Conservation (phyloP, 2,329 filamentous ascomycete species). For the Ramichloridium luteum region DNA sequence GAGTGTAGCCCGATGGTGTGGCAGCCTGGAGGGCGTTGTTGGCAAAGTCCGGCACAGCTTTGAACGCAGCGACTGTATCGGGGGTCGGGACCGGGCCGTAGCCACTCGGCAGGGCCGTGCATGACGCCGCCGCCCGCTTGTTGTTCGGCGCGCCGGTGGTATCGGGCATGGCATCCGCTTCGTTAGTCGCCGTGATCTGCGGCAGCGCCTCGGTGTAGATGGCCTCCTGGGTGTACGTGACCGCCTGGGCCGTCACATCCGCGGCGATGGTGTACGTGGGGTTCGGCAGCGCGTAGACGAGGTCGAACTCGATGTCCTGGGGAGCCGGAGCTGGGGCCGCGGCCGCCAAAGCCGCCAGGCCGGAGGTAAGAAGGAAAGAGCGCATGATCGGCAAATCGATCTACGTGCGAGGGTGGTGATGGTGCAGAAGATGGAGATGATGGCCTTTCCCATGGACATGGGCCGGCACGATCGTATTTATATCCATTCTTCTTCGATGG, state of each 20-base stretch:
- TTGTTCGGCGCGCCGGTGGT: background rate
- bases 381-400: too few relatives aligned
- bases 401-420: too few relatives aligned
- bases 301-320: slow-evolving; percentile 11
- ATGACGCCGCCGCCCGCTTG: background rate
- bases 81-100: background rate
- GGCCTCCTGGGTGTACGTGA: background rate
- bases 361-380: too few relatives aligned
- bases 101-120: background rate
- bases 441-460: too few relatives aligned
- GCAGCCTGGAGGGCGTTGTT: slow-evolving; percentile 13
- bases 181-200: background rate
- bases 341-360: too few relatives aligned
- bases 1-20: slow-evolving; percentile 18
- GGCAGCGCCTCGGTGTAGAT: background rate
- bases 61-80: background rate
- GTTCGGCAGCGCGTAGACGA: slow-evolving; percentile 8
- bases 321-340: slow-evolving; percentile 2
- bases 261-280: slow-evolving; percentile 5
- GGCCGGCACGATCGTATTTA: too few relatives aligned
- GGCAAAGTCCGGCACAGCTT: background rate
- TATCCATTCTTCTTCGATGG: too few relatives aligned
- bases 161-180: background rate
- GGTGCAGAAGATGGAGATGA: too few relatives aligned
- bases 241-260: slow-evolving; percentile 2